Conservation (phyloP, 306 rosid species). For the Sechiopsis laciniata region DNA sequence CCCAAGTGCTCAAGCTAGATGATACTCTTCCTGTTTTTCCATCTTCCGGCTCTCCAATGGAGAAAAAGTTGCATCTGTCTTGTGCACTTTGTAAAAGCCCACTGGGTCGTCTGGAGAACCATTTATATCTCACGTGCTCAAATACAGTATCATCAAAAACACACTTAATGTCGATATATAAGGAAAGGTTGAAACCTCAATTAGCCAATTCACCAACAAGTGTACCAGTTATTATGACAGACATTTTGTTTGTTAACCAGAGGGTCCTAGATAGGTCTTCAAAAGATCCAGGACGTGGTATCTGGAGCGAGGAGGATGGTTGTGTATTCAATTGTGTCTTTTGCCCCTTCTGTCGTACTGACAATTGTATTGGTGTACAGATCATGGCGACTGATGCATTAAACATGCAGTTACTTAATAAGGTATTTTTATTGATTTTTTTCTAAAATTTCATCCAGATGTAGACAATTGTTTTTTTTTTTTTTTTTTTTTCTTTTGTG, state of each 20-base stretch:
- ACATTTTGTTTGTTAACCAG: slow-evolving; percentile 48
- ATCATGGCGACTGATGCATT: slow-evolving; percentile 67
- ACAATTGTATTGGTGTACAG: slow-evolving; percentile 66
- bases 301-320: slow-evolving; percentile 84
- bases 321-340: slow-evolving; percentile 61
- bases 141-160: slow-evolving; percentile 43
- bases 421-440: slow-evolving; percentile 36
- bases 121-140: slow-evolving; percentile 51
- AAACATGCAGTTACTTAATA: slow-evolving; percentile 58
- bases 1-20: slow-evolving; percentile 25
- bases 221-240: slow-evolving; percentile 52
- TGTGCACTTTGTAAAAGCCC: slow-evolving; percentile 73
- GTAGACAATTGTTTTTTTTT: not conserved
- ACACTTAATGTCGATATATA: slow-evolving; percentile 50
- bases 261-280: slow-evolving; percentile 35
- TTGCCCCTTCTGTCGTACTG: slow-evolving; percentile 69
- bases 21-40: slow-evolving; percentile 22
- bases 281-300: slow-evolving; percentile 40
- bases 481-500: not conserved
- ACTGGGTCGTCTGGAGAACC: slow-evolving; percentile 65
- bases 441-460: not conserved
- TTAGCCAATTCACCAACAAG: slow-evolving; percentile 31
- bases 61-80: slow-evolving; percentile 43
- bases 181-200: slow-evolving; percentile 29
- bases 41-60: slow-evolving; percentile 36